phyloP scores from a whole-genome alignment of 2,329 filamentous ascomycete genomes.

The Diaporthe batatas region DNA sequence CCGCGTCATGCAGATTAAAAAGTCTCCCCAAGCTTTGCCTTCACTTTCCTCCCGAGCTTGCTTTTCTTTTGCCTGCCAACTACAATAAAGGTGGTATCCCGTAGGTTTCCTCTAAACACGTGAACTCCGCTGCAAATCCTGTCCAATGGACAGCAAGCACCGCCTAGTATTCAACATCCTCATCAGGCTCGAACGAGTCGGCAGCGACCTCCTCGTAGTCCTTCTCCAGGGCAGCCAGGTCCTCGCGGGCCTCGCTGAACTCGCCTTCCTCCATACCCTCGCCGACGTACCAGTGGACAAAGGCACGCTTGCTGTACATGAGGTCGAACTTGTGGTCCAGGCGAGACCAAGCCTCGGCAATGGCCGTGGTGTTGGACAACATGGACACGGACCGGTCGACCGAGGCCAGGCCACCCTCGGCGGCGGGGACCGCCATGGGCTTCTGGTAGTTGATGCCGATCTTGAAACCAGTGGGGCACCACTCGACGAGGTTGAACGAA shows the following conservation, averaged over 20 bases:
- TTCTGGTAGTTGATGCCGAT: slow-evolving; percentile 82
- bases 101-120: slow-evolving; percentile 32
- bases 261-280: slow-evolving; percentile 95
- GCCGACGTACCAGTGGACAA: slow-evolving; percentile 85
- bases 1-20: slow-evolving; percentile 30
- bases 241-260: slow-evolving; percentile 89
- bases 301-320: slow-evolving; percentile 83
- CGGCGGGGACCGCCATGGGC: slow-evolving; percentile 69
- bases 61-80: slow-evolving; percentile 14
- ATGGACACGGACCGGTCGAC: slow-evolving; percentile 76
- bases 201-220: slow-evolving; percentile 88
- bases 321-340: slow-evolving; percentile 83
- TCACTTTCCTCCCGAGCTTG: not conserved
- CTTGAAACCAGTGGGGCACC: slow-evolving; percentile 83
- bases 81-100: slow-evolving; percentile 41
- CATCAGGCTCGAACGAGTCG: slow-evolving; percentile 76
- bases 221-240: slow-evolving; percentile 86
- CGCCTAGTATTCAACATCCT: slow-evolving; percentile 82
- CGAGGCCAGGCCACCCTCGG: slow-evolving; percentile 71
- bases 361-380: slow-evolving; percentile 82
- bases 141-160: not conserved
- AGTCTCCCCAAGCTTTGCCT: slow-evolving; percentile 20
- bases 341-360: slow-evolving; percentile 79
- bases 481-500: slow-evolving; percentile 81
- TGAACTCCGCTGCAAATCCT: slow-evolving; percentile 34